Conservation (phyloP, 2,329 filamentous ascomycete species). For the Byssoonygena ceratinophila region DNA sequence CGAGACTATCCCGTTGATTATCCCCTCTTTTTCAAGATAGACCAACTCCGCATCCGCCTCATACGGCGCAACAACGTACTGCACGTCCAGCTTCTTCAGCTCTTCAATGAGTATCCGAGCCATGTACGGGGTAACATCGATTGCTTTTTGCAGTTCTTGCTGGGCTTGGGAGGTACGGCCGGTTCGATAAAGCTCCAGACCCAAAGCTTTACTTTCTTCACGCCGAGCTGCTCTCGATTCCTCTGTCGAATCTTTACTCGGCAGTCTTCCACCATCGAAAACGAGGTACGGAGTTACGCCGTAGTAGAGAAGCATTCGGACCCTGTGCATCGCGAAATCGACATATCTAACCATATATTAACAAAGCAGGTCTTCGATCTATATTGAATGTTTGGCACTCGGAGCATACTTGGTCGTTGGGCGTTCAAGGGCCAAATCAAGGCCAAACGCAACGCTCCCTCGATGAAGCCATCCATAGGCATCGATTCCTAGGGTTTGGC, state of each 20-base stretch:
- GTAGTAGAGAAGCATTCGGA: constrained; percentile 88
- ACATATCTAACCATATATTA: constrained; percentile 55
- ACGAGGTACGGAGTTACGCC: constrained; percentile 90
- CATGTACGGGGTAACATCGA: constrained; percentile 95
- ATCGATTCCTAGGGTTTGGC: constrained; percentile 86
- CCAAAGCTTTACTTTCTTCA: constrained; percentile 63
- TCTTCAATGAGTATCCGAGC: constrained; percentile 83
- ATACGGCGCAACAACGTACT: constrained; percentile 91
- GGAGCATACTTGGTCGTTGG: constrained; percentile 68
- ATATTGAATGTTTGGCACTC: not conserved
- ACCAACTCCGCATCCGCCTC: constrained; percentile 96
- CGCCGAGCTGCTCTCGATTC: constrained; percentile 62
- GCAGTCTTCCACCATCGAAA: constrained; percentile 90
- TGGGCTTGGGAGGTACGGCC: constrained; percentile 73
- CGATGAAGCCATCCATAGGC: constrained; percentile 98
- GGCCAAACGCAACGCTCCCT: constrained; percentile 77
- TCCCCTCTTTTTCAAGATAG: constrained; percentile 76
- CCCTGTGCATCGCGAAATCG: constrained; percentile 78
- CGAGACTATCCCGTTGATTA: constrained; percentile 79
- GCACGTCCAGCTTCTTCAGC: constrained; percentile 65
- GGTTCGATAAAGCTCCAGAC: constrained; percentile 67
- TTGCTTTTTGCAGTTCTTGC: constrained; percentile 81
- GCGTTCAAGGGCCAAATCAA: constrained; percentile 79
- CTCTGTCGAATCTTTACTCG: constrained; percentile 86
- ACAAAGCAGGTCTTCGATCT: not conserved